These are phyloP conservation scores for Diospyros lotus DNA, from an alignment of 148 eudicot genomes.

Conservation along the genomic window DNA sequence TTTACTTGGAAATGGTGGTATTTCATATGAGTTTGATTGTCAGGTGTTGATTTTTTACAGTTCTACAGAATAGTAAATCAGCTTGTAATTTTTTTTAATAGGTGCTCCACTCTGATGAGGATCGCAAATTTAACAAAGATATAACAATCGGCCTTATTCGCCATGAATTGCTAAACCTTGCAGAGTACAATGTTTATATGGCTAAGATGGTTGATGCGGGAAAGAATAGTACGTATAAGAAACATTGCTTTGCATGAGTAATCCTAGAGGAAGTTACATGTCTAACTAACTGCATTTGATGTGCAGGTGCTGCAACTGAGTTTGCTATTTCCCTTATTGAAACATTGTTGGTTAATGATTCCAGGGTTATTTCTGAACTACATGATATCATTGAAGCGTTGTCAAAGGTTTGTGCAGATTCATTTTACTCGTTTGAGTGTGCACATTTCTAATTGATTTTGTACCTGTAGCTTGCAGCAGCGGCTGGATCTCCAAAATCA, in stretches of 20 bases:
- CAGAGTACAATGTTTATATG: conserved; percentile 90
- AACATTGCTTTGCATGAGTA: not conserved
- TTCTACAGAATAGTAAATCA: not conserved
- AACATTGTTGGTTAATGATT: conserved; percentile 56
- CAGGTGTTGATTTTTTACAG: not conserved
- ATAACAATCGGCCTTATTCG: conserved; percentile 81
- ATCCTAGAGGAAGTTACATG: conserved; percentile 6
- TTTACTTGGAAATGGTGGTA: not conserved
- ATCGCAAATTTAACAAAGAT: conserved; percentile 88
- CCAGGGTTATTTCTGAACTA: conserved; percentile 75
- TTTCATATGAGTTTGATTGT: not conserved
- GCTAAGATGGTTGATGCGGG: conserved; percentile 91
- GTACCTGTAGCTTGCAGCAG: conserved; percentile 62
- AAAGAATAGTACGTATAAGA: conserved; percentile 71
- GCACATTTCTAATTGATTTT: conserved; percentile 10
- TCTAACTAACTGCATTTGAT: conserved; percentile 17
- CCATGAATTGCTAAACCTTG: conserved; percentile 71
- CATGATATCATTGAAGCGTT: conserved; percentile 73
- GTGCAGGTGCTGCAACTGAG: conserved; percentile 86
- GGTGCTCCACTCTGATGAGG: conserved; percentile 93
- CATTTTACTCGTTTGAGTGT: not conserved
- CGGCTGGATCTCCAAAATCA: conserved; percentile 95
- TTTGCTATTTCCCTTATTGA: conserved; percentile 79
- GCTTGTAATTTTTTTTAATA: conserved; percentile 14
- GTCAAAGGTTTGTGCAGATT: conserved; percentile 56